Evolutionary conservation across 192 early-diverging fungal species (phyloP), one percentile per base, ranked within the genome.

Genomic region (Backusella morwellensis): DNA sequence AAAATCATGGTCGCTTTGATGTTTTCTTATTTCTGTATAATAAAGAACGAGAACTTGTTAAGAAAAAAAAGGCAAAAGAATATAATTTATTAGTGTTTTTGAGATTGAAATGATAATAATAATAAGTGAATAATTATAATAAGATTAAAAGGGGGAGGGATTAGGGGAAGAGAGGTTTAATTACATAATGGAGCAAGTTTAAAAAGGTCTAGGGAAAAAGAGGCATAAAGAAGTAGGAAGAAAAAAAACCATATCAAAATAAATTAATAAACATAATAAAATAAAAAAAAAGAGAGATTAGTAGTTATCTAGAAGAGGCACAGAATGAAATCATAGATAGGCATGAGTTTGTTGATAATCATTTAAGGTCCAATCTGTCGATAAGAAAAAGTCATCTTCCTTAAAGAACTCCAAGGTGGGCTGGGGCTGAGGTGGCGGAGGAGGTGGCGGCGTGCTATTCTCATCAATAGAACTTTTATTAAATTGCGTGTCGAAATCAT

Each of bases 311-410:
- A 38, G 11, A 40, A 40, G 11, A 11, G 35, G n/a, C 19, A 70
- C 4, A 70, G 6, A 40, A 23, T 23, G 26, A 63, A 63, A 63
- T 63, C 56, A 63, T 63, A 63, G 56, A 70, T 70, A 70, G n/a
- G 35, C 38, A 70, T 70, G 68, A 2, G 35, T 35, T 70, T 70
- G 68, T 38, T 70, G 68, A 38, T 70, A 70, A 38, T 70, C 68
- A 70, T 70, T 70, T 38, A 70, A 38, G 7, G 68, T 29, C 68
- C 68, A 70, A 70, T 70, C 68, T 40, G 68, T 70, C 21, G 68
- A 70, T 70, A 70, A 70, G 36, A 70, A 70, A 21, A 70, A 70
- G 38, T 70, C 68, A 19, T 70, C 68, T 70, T 70, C 68, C 68
- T 70, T 70, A 17, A 70, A 70, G 38, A 70, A 70, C 9, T 70